These are phyloP conservation scores for Funneliformis geosporum DNA, from an alignment of 192 early-diverging fungal species.

Conservation along the genomic window DNA sequence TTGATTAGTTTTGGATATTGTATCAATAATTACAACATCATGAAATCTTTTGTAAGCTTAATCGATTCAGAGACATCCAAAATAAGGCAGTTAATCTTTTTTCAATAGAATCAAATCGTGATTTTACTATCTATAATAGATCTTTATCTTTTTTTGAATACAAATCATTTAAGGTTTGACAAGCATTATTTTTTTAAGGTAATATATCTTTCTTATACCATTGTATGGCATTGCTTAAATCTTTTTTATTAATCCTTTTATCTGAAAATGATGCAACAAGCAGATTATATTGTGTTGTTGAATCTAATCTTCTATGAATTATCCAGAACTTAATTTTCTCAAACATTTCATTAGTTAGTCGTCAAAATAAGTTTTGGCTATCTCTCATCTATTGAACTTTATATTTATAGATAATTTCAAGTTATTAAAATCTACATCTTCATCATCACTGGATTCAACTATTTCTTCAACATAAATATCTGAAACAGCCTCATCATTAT, in stretches of 20 bases:
- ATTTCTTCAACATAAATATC: too few relatives aligned
- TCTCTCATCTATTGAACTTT: too few relatives aligned
- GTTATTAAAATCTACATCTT: too few relatives aligned
- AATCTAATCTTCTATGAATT: background rate
- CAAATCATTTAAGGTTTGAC: background rate
- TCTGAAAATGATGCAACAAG: background rate
- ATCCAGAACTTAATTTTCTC: slow-evolving; percentile 3
- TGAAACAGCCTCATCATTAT: too few relatives aligned
- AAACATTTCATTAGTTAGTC: background rate
- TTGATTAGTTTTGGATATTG: background rate
- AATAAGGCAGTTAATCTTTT: too few relatives aligned
- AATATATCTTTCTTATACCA: background rate
- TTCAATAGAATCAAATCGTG: background rate
- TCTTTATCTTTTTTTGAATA: background rate
- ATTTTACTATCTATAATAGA: background rate
- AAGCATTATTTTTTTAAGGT: background rate
- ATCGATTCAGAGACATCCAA: too few relatives aligned
- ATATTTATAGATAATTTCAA: too few relatives aligned
- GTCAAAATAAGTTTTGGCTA: too few relatives aligned
- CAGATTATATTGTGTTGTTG: background rate
- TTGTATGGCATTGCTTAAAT: background rate
- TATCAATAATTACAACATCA: background rate
- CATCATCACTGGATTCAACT: too few relatives aligned
- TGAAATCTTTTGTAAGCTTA: background rate
- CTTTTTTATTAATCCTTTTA: background rate